Percentiles rank a stretch among this genome's conserved stretches.
These are phyloP conservation scores for Macrolepiota fuliginosa DNA, from an alignment of 768 basidiomycete species.

Conservation along the genomic window DNA sequence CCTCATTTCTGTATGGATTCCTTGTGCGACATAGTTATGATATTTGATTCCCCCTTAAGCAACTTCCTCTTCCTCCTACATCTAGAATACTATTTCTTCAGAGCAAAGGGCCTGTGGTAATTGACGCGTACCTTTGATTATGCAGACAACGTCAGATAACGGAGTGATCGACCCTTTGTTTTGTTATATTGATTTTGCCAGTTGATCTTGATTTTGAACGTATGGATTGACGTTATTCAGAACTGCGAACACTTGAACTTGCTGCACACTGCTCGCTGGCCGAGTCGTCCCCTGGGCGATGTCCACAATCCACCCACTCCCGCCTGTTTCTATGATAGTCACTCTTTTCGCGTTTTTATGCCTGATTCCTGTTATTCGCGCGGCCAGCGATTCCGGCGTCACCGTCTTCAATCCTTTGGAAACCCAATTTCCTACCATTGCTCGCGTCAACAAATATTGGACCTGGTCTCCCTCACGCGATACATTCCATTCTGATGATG, in stretches of 20 bases:
- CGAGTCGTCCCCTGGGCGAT: constrained; percentile 43
- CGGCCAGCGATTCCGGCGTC: constrained; percentile 36
- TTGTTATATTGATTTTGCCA: constrained; percentile 15
- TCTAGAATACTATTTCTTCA: constrained; percentile 6
- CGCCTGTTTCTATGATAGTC: constrained; percentile 60
- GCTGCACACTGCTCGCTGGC: constrained; percentile 46
- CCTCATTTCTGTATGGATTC: constrained; percentile 14
- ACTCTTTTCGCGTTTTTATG: constrained; percentile 48
- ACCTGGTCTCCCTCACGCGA: constrained; percentile 63
- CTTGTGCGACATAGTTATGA: constrained; percentile 12
- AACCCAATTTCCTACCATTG: constrained; percentile 76
- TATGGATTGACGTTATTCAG: background rate
- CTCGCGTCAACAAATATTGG: constrained; percentile 61
- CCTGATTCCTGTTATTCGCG: constrained; percentile 30
- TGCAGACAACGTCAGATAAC: background rate
- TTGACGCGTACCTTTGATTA: background rate
- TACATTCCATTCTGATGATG: constrained; percentile 60
- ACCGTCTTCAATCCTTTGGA: constrained; percentile 61
- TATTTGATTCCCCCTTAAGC: constrained; percentile 12
- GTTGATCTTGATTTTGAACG: background rate
- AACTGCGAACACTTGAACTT: background rate
- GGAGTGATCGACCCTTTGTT: constrained; percentile 9
- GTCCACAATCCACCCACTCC: constrained; percentile 41
- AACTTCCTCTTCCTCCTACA: constrained; percentile 5
- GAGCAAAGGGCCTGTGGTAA: background rate